Percentiles rank a stretch among this genome's conserved stretches.
These are phyloP conservation scores for Alternaria metachromatica DNA, from an alignment of 2,329 filamentous ascomycete genomes.

Conservation along the genomic window DNA sequence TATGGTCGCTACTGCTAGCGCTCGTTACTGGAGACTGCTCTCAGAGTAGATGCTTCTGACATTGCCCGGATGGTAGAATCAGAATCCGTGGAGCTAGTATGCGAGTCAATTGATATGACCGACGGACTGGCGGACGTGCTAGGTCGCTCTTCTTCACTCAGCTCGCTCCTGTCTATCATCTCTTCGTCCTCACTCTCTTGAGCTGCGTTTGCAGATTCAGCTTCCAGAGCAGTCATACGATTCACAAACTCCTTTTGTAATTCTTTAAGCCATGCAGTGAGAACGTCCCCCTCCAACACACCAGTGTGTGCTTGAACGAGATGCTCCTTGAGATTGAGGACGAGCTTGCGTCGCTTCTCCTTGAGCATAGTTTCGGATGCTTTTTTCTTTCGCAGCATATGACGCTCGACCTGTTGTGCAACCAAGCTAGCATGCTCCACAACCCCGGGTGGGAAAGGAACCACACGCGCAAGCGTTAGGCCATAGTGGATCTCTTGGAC, in stretches of 20 bases:
- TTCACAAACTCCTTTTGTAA: conserved; percentile 77
- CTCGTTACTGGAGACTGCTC: conserved; percentile 38
- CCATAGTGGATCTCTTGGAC: conserved; percentile 80
- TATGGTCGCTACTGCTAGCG: conserved; percentile 1
- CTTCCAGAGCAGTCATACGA: conserved; percentile 72
- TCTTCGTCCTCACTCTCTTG: conserved; percentile 18
- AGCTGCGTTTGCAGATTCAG: conserved; percentile 37
- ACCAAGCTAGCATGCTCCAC: conserved; percentile 72
- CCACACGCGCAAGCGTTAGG: conserved; percentile 76
- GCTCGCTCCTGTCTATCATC: conserved; percentile 16
- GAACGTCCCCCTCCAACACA: conserved; percentile 67
- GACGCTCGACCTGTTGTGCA: conserved; percentile 66
- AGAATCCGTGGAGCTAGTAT: conserved; percentile 21
- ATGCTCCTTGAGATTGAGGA: conserved; percentile 75
- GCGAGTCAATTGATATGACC: conserved; percentile 30
- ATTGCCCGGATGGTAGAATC: conserved; percentile 18
- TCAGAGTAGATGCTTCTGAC: conserved; percentile 29
- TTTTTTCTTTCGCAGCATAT: conserved; percentile 64
- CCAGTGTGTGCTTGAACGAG: conserved; percentile 72
- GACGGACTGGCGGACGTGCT: conserved; percentile 24
- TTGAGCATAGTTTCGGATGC: conserved; percentile 65
- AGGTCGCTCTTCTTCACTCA: conserved; percentile 18
- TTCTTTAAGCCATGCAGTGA: conserved; percentile 69
- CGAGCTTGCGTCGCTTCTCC: conserved; percentile 71
- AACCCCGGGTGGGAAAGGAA: conserved; percentile 73